These are phyloP conservation scores for Lentithecium fluviatile DNA, from an alignment of 495 filamentous ascomycete species.

Conservation along the genomic window DNA sequence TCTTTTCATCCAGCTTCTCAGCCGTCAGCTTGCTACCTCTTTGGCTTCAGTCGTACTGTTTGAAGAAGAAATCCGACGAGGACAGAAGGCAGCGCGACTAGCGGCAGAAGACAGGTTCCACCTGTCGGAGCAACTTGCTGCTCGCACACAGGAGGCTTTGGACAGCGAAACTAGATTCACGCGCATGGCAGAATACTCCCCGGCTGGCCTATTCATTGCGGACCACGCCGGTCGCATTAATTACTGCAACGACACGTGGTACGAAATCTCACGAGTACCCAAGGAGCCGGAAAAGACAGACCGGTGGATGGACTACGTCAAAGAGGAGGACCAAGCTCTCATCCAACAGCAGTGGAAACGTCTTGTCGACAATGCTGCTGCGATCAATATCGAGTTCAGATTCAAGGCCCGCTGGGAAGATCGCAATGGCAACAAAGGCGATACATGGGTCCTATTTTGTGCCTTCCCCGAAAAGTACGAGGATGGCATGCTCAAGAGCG, in stretches of 20 bases:
- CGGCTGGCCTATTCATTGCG: conserved; percentile 72
- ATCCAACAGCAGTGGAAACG: conserved; percentile 57
- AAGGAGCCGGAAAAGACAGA: conserved; percentile 50
- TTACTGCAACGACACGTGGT: conserved; percentile 75
- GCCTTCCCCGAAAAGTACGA: conserved; percentile 64
- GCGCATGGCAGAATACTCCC: conserved; percentile 70
- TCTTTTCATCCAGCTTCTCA: conserved; percentile 67
- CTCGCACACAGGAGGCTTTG: conserved; percentile 64
- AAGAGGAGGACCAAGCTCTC: conserved; percentile 56
- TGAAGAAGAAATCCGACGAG: conserved; percentile 69
- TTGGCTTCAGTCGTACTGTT: conserved; percentile 71
- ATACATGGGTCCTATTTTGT: conserved; percentile 70
- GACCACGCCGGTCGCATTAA: conserved; percentile 59
- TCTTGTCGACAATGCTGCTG: conserved; percentile 55
- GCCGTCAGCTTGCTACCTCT: conserved; percentile 66
- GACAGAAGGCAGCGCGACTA: conserved; percentile 62
- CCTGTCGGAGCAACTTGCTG: conserved; percentile 64
- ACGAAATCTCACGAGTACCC: conserved; percentile 54
- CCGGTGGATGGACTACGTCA: conserved; percentile 65
- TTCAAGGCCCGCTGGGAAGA: conserved; percentile 63
- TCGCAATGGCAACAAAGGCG: conserved; percentile 55
- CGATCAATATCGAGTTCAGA: conserved; percentile 65
- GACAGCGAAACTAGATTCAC: conserved; percentile 73
- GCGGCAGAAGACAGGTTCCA: conserved; percentile 65
- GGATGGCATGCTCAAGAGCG: conserved; percentile 60